These are phyloP conservation scores for Pachysandra terminalis DNA, from an alignment of 164 flowering plant species.

Conservation along the genomic window DNA sequence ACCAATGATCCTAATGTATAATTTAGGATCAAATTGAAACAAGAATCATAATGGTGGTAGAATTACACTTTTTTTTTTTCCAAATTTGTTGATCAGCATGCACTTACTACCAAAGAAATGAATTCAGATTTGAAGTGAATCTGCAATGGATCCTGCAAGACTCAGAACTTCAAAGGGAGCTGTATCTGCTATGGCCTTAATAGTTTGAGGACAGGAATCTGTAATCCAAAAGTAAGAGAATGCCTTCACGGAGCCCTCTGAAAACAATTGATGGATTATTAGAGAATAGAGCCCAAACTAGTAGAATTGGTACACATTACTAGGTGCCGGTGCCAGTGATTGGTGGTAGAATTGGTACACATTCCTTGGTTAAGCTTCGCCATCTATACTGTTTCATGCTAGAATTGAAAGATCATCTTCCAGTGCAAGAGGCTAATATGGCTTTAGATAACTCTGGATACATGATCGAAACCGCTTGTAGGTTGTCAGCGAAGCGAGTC, in stretches of 20 bases:
- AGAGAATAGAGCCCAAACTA: neutral
- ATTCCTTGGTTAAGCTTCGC: conserved; percentile 49
- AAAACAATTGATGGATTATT: neutral
- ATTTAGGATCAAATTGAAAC: too few species aligned
- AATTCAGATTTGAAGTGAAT: conserved; percentile 68
- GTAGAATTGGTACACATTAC: neutral
- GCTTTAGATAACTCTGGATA: conserved; percentile 23
- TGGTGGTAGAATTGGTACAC: too few species aligned
- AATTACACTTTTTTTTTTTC: too few species aligned
- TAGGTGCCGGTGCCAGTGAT: conserved; percentile 5
- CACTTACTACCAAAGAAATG: neutral
- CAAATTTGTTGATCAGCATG: neutral
- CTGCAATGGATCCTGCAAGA: conserved; percentile 81
- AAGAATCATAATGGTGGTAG: too few species aligned
- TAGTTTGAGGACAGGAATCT: conserved; percentile 88
- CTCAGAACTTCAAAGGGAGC: conserved; percentile 91
- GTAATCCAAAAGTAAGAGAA: conserved; percentile 80
- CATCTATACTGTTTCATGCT: conserved; percentile 71
- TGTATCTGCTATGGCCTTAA: conserved; percentile 57
- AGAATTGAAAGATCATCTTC: conserved; percentile 54
- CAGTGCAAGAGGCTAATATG: conserved; percentile 29
- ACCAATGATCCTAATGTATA: too few species aligned
- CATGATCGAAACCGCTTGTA: conserved; percentile 44
- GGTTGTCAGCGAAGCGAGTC: conserved; percentile 89
- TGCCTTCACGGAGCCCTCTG: conserved; percentile 17